Percentiles rank a stretch among this genome's conserved stretches.
These are phyloP conservation scores for Phoma sp. DNA, from an alignment of 2,329 filamentous ascomycete species.

Conservation along the genomic window DNA sequence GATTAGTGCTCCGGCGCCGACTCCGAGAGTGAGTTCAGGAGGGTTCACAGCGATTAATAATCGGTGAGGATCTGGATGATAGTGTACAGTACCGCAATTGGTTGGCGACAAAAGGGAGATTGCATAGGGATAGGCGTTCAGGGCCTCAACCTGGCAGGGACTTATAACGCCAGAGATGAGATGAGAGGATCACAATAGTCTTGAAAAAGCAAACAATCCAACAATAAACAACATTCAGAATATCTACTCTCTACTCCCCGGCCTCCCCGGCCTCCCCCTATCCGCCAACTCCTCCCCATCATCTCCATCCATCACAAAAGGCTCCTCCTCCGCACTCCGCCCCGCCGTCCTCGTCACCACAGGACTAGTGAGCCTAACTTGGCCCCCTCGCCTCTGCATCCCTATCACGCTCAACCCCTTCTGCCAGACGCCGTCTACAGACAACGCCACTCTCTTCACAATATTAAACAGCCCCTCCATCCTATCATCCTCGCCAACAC, in stretches of 20 bases:
- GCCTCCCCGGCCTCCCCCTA: constrained; percentile 4
- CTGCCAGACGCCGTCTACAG: constrained; percentile 25
- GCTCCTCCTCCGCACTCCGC: constrained; percentile 29
- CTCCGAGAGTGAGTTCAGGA: constrained; percentile 16
- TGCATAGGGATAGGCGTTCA: not conserved
- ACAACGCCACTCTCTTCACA: constrained; percentile 19
- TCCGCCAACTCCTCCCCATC: constrained; percentile 11
- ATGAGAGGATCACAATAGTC: too few species aligned
- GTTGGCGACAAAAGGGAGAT: not conserved
- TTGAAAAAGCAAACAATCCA: not conserved
- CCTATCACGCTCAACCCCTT: constrained; percentile 27
- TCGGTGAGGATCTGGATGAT: constrained; percentile 11
- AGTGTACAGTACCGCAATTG: not conserved
- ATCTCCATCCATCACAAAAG: constrained; percentile 13
- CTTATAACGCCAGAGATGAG: too few species aligned
- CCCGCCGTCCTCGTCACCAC: constrained; percentile 3
- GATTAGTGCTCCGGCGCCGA: not conserved
- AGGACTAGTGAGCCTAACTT: constrained; percentile 39
- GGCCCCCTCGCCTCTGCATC: constrained; percentile 20
- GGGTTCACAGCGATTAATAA: constrained; percentile 47
- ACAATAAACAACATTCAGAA: too few species aligned
- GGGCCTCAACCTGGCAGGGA: not conserved
- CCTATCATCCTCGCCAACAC: constrained; percentile 27
- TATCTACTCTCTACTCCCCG: too few species aligned
- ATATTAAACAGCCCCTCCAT: constrained; percentile 40